phyloP scores from a whole-genome alignment of 768 basidiomycete species.

The Tylopilus sp. region DNA sequence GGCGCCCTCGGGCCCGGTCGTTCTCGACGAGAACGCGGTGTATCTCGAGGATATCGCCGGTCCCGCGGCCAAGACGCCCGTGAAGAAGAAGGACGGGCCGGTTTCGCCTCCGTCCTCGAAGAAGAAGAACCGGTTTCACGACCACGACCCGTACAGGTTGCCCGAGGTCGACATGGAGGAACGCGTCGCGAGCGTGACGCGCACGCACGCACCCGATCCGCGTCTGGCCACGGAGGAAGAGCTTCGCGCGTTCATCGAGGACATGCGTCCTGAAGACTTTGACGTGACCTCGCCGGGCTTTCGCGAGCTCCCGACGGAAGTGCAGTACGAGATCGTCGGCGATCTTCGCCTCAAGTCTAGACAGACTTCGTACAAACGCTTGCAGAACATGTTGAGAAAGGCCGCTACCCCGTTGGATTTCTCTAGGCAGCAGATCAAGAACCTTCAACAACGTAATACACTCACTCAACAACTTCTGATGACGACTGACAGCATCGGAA shows the following conservation, averaged over 20 bases:
- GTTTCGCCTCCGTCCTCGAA: slow-evolving; percentile 48
- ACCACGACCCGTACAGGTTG: slow-evolving; percentile 91
- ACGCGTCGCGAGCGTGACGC: slow-evolving; percentile 58
- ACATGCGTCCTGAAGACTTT: slow-evolving; percentile 94
- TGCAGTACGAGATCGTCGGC: slow-evolving; percentile 97
- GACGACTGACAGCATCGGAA: slow-evolving; percentile 92
- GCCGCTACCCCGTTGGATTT: slow-evolving; percentile 89
- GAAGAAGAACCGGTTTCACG: slow-evolving; percentile 62
- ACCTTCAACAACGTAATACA: slow-evolving; percentile 82
- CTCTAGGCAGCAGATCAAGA: slow-evolving; percentile 92
- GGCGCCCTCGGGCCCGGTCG: slow-evolving; percentile 42
- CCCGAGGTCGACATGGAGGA: slow-evolving; percentile 77
- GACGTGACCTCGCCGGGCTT: slow-evolving; percentile 90
- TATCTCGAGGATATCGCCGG: slow-evolving; percentile 85
- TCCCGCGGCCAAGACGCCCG: slow-evolving; percentile 51
- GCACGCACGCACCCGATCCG: slow-evolving; percentile 70
- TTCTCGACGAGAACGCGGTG: slow-evolving; percentile 68
- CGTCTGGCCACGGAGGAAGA: slow-evolving; percentile 96
- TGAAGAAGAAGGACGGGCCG: slow-evolving; percentile 21
- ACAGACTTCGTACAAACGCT: slow-evolving; percentile 87
- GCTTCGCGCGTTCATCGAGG: slow-evolving; percentile 87
- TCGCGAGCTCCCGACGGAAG: slow-evolving; percentile 88
- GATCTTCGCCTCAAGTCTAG: slow-evolving; percentile 93
- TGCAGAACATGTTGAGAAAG: slow-evolving; percentile 84
- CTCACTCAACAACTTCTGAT: slow-evolving; percentile 90